These are phyloP conservation scores for Arxiozyma bovina DNA, from an alignment of 1,139 yeast genomes.

Conservation along the genomic window DNA sequence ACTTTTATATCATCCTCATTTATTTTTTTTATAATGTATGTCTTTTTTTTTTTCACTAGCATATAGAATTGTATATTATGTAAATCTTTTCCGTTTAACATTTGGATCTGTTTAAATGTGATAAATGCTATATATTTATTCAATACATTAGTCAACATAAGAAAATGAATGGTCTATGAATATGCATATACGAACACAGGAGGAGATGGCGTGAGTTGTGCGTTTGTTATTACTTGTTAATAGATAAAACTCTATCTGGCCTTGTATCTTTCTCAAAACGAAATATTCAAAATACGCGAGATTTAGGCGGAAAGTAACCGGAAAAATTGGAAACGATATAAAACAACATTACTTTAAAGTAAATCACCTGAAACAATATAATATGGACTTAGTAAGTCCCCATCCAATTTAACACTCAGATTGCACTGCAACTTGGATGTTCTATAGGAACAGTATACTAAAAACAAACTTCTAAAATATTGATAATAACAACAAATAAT, in stretches of 20 bases:
- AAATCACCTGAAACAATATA: neutral
- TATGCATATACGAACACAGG: neutral
- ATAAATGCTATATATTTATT: no score
- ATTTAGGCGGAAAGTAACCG: neutral
- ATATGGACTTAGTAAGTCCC: no score
- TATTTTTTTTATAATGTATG: neutral
- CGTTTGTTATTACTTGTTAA: no score
- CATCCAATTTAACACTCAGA: no score
- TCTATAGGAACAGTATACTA: no score
- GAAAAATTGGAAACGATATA: neutral
- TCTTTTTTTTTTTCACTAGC: neutral
- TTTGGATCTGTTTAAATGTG: no score
- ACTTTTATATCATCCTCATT: neutral
- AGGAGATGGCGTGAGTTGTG: neutral
- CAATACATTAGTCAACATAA: no score
- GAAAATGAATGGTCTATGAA: no score
- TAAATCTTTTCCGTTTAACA: neutral
- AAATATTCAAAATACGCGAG: neutral
- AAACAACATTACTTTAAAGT: neutral
- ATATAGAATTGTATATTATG: constrained; percentile 1
- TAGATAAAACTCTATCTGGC: no score
- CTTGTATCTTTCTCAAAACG: neutral
- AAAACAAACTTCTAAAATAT: no score
- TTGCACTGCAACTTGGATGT: no score
- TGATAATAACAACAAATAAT: no score